Evolutionary conservation across 805 yeast genomes (phyloP).

Genomic region (Yamadazyma olivae): DNA sequence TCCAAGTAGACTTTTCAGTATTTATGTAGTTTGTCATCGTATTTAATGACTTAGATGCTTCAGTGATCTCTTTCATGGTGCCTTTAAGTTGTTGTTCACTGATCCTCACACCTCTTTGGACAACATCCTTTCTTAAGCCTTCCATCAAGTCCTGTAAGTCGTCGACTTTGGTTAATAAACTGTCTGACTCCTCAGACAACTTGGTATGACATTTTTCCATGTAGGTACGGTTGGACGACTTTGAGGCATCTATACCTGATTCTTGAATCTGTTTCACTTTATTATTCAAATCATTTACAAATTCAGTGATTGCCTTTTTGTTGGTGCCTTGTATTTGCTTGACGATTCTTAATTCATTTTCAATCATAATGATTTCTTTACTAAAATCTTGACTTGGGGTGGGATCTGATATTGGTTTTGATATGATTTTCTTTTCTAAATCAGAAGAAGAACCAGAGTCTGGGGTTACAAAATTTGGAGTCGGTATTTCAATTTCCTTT

Average conservation of each 20-base stretch:
- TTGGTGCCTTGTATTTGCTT: constrained; percentile 52
- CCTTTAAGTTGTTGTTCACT: constrained; percentile 66
- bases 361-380: constrained; percentile 9
- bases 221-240: constrained; percentile 47
- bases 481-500: constrained; percentile 1
- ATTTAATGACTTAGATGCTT: constrained; percentile 52
- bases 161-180: constrained; percentile 74
- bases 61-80: constrained; percentile 61
- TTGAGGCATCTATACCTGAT: constrained; percentile 35
- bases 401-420: background rate
- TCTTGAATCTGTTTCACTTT: constrained; percentile 53
- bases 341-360: constrained; percentile 58
- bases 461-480: background rate
- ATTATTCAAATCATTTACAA: constrained; percentile 42
- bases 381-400: constrained; percentile 1
- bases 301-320: constrained; percentile 36
- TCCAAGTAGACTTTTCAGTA: constrained; percentile 81
- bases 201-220: constrained; percentile 74
- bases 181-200: constrained; percentile 75
- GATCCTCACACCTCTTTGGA: constrained; percentile 84
- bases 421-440: background rate
- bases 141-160: constrained; percentile 92
- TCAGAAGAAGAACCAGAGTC: background rate
- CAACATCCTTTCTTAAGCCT: constrained; percentile 84
- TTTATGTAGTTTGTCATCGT: constrained; percentile 59